A percentile compares a stretch with the other conserved stretches of the same genome.
These are phyloP conservation scores for Backusella luteola DNA, from an alignment of 192 early-diverging fungal species.

Conservation along the genomic window DNA sequence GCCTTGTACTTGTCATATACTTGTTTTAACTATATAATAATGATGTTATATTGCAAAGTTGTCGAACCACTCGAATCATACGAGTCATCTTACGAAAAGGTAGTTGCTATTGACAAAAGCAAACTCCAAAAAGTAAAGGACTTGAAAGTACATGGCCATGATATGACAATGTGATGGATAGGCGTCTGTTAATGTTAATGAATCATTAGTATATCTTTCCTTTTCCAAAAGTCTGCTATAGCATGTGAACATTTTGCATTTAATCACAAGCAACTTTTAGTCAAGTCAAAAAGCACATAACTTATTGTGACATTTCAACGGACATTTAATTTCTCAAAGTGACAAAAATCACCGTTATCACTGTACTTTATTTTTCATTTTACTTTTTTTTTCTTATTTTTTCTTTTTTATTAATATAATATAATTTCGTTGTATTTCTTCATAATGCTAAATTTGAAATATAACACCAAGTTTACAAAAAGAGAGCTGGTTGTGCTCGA, in stretches of 20 bases:
- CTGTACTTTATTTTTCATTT: not conserved
- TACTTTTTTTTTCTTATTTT: not conserved
- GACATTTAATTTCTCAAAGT: no score
- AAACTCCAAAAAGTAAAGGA: no score
- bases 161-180: conserved; percentile 11
- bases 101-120: no score
- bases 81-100: no score
- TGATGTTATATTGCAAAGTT: no score
- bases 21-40: no score
- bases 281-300: conserved; percentile 8
- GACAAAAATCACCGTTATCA: no score
- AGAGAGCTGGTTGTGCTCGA: not conserved
- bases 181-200: conserved; percentile 10
- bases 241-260: conserved; percentile 15
- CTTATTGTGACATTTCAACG: conserved; percentile 5
- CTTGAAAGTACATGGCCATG: not conserved
- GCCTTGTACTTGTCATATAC: no score
- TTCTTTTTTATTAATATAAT: not conserved
- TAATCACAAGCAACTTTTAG: conserved; percentile 16
- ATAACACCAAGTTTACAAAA: conserved; percentile 3
- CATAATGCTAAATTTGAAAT: conserved; percentile 9
- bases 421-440: not conserved
- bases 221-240: conserved; percentile 13
- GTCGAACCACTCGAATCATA: no score
- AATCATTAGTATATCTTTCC: conserved; percentile 5